phyloP scores from a whole-genome alignment of 208 protist genomes.

The Crithidia brevicula region DNA sequence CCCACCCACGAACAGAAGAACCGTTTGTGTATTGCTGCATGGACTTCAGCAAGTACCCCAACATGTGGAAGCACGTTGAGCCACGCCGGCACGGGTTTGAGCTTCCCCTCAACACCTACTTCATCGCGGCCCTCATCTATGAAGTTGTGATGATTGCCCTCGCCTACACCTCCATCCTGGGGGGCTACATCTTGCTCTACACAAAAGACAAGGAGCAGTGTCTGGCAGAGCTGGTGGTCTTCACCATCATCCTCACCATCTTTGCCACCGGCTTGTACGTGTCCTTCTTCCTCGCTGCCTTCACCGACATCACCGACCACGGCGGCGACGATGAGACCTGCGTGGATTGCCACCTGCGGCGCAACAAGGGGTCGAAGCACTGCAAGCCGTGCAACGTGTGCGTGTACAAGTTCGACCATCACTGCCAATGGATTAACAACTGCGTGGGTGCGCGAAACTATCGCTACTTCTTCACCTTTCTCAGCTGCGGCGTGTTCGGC shows the following conservation, averaged over 20 bases:
- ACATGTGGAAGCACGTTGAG: conserved; percentile 47
- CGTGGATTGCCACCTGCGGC: conserved; percentile 47
- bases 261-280: conserved; percentile 27
- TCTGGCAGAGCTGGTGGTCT: conserved; percentile 49
- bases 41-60: conserved; percentile 42
- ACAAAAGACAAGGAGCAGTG: conserved; percentile 27
- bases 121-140: conserved; percentile 50
- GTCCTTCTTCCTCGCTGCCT: conserved; percentile 41
- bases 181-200: conserved; percentile 53
- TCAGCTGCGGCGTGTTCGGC: conserved; percentile 33
- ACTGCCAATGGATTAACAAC: conserved; percentile 91
- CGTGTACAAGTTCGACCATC: conserved; percentile 84
- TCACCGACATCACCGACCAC: conserved; percentile 51
- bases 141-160: conserved; percentile 35
- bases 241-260: conserved; percentile 21
- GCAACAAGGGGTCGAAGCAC: conserved; percentile 59
- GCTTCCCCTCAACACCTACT: conserved; percentile 49
- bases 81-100: conserved; percentile 63
- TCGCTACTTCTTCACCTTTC: conserved; percentile 65
- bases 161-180: conserved; percentile 47
- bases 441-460: conserved; percentile 88
- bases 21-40: conserved; percentile 60
- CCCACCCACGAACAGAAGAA: conserved; percentile 19
- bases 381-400: conserved; percentile 91
- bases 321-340: conserved; percentile 50